These are phyloP conservation scores for Salinomyces thailandicus DNA, from an alignment of 2,329 filamentous ascomycete species.

Conservation along the genomic window DNA sequence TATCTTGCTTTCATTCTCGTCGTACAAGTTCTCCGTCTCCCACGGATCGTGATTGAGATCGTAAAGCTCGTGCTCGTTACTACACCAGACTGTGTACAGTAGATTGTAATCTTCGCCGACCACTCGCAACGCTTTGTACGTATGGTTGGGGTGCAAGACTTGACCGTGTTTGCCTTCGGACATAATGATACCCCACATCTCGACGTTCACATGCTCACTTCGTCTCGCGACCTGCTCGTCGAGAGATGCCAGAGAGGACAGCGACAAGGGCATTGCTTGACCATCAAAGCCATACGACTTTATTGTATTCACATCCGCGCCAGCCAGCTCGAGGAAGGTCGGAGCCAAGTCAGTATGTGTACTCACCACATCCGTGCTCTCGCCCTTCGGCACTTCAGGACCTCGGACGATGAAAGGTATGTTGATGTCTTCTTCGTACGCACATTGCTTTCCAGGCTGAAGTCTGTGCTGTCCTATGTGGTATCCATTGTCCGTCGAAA, in stretches of 20 bases:
- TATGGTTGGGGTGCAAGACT: constrained; percentile 15
- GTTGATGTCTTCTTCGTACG: constrained; percentile 32
- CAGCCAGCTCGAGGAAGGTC: constrained; percentile 27
- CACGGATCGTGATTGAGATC: constrained; percentile 26
- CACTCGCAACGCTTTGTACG: constrained; percentile 24
- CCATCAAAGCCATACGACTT: constrained; percentile 23
- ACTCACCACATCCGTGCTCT: constrained; percentile 26
- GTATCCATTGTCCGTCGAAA: constrained; percentile 31
- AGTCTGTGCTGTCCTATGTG: constrained; percentile 30
- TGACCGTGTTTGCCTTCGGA: constrained; percentile 24
- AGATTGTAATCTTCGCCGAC: constrained; percentile 41
- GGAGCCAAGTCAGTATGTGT: constrained; percentile 33
- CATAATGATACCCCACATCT: constrained; percentile 31
- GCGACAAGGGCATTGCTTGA: constrained; percentile 24
- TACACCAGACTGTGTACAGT: constrained; percentile 61
- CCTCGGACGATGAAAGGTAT: constrained; percentile 31
- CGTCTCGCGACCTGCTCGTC: background rate
- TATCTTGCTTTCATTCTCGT: background rate
- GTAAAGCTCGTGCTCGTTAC: constrained; percentile 56
- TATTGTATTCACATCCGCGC: constrained; percentile 20
- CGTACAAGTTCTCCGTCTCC: background rate
- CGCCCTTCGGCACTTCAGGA: constrained; percentile 23
- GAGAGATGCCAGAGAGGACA: background rate
- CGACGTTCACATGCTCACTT: constrained; percentile 30
- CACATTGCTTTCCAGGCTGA: constrained; percentile 30